phyloP scores from a whole-genome alignment of 139 green algal genomes.

The Chlorella sp. region DNA sequence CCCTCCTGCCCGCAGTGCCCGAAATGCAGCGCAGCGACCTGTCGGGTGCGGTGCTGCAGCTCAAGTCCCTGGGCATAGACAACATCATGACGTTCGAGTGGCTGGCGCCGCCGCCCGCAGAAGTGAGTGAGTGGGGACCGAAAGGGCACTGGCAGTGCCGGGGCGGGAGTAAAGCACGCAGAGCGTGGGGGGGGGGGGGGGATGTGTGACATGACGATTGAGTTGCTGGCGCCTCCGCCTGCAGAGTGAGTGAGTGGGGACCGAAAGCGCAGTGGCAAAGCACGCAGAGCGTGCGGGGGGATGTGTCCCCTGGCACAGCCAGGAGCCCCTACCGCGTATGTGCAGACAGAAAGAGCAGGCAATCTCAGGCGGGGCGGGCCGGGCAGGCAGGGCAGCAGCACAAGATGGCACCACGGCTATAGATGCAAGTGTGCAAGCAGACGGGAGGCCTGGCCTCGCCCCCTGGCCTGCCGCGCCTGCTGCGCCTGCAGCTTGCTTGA shows the following conservation, averaged over 20 bases:
- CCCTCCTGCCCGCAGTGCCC: constrained; percentile 63
- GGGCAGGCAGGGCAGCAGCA: not conserved
- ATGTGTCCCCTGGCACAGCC: too few species aligned
- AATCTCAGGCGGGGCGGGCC: too few species aligned
- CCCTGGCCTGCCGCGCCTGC: not conserved
- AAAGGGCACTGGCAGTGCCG: too few species aligned
- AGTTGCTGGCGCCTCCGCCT: constrained; percentile 94
- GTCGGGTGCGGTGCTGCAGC: constrained; percentile 76
- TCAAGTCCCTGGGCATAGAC: constrained; percentile 89
- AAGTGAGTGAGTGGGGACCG: constrained; percentile 36
- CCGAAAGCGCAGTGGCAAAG: too few species aligned
- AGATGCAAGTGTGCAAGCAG: not conserved
- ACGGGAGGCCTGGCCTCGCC: not conserved
- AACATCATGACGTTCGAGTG: constrained; percentile 98
- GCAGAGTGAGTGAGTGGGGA: constrained; percentile 42
- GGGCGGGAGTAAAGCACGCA: too few species aligned
- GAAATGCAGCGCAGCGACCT: constrained; percentile 99
- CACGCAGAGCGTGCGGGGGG: too few species aligned
- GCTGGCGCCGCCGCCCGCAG: constrained; percentile 86
- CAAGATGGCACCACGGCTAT: not conserved
- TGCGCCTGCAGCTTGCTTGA: not conserved
- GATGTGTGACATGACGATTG: constrained; percentile 78
- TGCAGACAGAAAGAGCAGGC: too few species aligned
- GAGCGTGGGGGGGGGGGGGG: too few species aligned
- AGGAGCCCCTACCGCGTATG: too few species aligned